Evolutionary conservation across 2,329 filamentous ascomycete species (phyloP).

Genomic region (Cordyceps javanica): DNA sequence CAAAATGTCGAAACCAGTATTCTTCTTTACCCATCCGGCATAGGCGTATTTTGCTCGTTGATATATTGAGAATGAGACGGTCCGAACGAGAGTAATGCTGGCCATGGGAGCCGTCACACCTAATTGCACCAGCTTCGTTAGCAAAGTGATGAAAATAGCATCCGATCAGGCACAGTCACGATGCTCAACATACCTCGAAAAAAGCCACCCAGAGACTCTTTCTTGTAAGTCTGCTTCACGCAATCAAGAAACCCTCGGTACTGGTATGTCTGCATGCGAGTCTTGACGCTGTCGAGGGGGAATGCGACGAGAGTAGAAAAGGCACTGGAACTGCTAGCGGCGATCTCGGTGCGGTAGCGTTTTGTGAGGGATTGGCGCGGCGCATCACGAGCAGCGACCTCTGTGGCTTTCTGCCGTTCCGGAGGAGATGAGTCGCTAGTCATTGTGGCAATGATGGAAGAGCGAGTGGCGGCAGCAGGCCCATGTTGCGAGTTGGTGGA

Average conservation of each 20-base stretch:
- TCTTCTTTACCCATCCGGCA: constrained; percentile 62
- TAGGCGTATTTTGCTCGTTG: constrained; percentile 69
- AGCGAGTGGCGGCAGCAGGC: neutral
- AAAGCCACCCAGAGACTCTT: constrained; percentile 68
- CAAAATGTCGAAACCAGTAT: constrained; percentile 64
- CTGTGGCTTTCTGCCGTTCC: neutral
- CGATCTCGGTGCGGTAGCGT: constrained; percentile 73
- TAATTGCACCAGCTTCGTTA: constrained; percentile 23
- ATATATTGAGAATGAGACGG: constrained; percentile 75
- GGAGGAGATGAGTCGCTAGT: neutral
- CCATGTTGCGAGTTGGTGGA: constrained; percentile 9
- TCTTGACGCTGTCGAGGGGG: constrained; percentile 84
- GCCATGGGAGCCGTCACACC: constrained; percentile 75
- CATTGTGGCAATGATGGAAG: constrained; percentile 8
- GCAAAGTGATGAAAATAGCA: neutral
- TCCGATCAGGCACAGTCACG: neutral
- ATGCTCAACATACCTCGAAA: constrained; percentile 59
- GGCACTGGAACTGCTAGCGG: constrained; percentile 70
- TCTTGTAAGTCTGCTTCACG: constrained; percentile 67
- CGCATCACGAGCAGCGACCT: neutral
- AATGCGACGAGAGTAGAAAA: constrained; percentile 77
- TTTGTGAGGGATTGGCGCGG: constrained; percentile 49
- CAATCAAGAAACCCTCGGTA: constrained; percentile 70
- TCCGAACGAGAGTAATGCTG: constrained; percentile 70
- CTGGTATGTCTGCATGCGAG: constrained; percentile 81